A percentile compares a stretch with the other conserved stretches of the same genome.
These are phyloP conservation scores for Calonectria crousiana DNA, from an alignment of 2,329 filamentous ascomycete genomes.

Conservation along the genomic window DNA sequence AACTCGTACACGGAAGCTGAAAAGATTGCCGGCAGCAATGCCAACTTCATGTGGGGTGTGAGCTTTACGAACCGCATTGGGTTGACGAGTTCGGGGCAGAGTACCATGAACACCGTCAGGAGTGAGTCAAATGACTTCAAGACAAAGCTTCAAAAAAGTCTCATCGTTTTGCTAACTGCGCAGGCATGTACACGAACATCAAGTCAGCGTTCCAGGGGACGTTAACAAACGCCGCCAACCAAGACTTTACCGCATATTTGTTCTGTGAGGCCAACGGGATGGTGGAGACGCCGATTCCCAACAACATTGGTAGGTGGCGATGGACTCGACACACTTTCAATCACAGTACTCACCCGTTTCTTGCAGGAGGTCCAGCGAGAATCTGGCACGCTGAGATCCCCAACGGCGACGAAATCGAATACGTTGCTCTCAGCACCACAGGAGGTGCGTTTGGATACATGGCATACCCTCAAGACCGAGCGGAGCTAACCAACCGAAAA, in stretches of 20 bases:
- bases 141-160: fast-evolving
- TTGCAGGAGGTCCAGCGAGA: background rate
- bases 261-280: background rate
- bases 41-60: background rate
- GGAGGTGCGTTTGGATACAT: background rate
- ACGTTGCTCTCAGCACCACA: background rate
- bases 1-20: background rate
- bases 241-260: background rate
- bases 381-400: background rate
- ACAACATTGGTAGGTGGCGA: background rate
- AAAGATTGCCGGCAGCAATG: background rate
- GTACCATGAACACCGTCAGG: background rate
- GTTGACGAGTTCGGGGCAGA: background rate
- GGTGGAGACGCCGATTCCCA: background rate
- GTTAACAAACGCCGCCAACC: background rate
- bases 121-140: background rate
- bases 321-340: background rate
- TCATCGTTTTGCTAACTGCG: background rate
- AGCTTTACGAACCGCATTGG: background rate
- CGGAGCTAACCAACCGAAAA: background rate
- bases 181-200: background rate
- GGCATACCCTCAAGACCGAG: background rate
- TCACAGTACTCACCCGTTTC: background rate
- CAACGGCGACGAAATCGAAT: background rate
- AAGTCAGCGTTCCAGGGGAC: background rate